A percentile compares a stretch with the other conserved stretches of the same genome.
Conservation (phyloP, 176 grass and related monocot species). For the Olyra latifolia region DNA sequence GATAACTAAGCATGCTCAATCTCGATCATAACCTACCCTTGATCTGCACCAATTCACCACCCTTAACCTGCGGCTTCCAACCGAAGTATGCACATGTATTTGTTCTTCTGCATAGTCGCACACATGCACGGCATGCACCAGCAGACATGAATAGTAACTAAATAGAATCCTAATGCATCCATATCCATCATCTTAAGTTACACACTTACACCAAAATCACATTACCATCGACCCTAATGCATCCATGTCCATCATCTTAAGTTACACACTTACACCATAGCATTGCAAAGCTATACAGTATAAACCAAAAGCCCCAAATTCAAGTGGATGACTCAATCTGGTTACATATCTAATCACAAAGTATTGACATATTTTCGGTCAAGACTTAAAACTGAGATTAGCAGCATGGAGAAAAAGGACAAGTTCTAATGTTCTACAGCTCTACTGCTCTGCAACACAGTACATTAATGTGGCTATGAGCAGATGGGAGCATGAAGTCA, state of each 20-base stretch:
- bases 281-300: background rate
- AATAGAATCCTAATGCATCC: background rate
- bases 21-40: background rate
- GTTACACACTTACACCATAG: background rate
- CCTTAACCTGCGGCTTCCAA: too few species aligned
- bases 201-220: background rate
- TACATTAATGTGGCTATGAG: constrained; percentile 36
- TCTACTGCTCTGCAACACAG: background rate
- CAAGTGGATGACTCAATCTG: background rate
- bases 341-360: background rate
- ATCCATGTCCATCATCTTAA: background rate
- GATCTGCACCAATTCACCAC: background rate
- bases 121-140: background rate
- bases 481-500: constrained; percentile 27
- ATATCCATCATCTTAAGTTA: background rate
- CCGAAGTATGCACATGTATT: too few species aligned
- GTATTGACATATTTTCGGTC: background rate
- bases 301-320: background rate
- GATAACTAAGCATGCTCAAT: background rate
- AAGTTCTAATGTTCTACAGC: background rate
- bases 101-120: background rate
- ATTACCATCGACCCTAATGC: background rate
- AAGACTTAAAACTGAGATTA: background rate
- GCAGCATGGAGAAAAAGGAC: background rate
- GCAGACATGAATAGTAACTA: background rate